Conservation (phyloP, 352 stramenopile species). For the Phytophthora cactorum region DNA sequence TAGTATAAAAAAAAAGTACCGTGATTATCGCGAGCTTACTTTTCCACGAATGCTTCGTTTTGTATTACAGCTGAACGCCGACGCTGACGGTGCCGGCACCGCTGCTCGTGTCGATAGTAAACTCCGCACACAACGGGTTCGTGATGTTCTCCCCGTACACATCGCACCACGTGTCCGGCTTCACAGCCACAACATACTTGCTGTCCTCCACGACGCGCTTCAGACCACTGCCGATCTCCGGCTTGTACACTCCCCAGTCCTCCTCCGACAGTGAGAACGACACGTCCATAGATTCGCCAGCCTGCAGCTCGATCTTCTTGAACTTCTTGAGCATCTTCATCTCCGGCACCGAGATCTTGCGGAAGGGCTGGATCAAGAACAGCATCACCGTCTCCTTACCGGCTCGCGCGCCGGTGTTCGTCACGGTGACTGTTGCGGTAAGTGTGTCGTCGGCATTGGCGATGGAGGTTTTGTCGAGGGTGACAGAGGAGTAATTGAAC, state of each 20-base stretch:
- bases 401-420: slow-evolving; percentile 54
- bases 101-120: slow-evolving; percentile 39
- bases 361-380: slow-evolving; percentile 75
- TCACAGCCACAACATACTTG: slow-evolving; percentile 70
- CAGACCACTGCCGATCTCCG: slow-evolving; percentile 54
- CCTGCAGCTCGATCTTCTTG: slow-evolving; percentile 70
- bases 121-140: slow-evolving; percentile 50
- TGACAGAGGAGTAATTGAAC: slow-evolving; percentile 61
- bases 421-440: slow-evolving; percentile 66
- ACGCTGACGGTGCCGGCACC: slow-evolving; percentile 21
- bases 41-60: background rate
- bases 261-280: slow-evolving; percentile 52
- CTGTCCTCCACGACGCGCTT: slow-evolving; percentile 60
- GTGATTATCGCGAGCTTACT: too few species aligned
- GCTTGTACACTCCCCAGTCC: slow-evolving; percentile 70
- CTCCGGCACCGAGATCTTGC: slow-evolving; percentile 67
- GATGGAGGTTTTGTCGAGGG: slow-evolving; percentile 42
- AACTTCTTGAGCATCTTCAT: slow-evolving; percentile 87
- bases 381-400: slow-evolving; percentile 85
- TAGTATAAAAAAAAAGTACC: too few species aligned
- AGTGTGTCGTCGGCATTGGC: slow-evolving; percentile 29
- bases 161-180: slow-evolving; percentile 71
- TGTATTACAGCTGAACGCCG: slow-evolving; percentile 14
- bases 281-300: slow-evolving; percentile 44
- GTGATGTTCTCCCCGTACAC: slow-evolving; percentile 51